These are phyloP conservation scores for Coniosporium tulheliwenetii DNA, from an alignment of 2,329 filamentous ascomycete genomes.

Conservation along the genomic window DNA sequence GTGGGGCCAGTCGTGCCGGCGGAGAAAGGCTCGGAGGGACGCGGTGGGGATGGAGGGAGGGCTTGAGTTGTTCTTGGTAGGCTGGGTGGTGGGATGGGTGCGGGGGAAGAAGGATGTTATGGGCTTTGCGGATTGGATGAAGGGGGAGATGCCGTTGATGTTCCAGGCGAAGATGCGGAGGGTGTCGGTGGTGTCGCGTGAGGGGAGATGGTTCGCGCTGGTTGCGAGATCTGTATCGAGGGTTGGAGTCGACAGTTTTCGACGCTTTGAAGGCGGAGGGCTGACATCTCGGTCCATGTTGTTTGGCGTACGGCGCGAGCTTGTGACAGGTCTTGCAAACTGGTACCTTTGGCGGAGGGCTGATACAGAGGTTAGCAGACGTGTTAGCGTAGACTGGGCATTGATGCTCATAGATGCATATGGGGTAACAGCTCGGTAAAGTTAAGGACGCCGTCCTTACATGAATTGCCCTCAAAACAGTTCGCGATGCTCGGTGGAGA, in stretches of 20 bases:
- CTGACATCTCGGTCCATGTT: slow-evolving; percentile 11
- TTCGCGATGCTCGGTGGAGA: too few species aligned
- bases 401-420: too few species aligned
- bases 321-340: too few species aligned
- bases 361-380: too few species aligned
- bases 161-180: slow-evolving; percentile 32
- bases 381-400: too few species aligned
- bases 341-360: too few species aligned
- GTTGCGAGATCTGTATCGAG: background rate
- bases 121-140: slow-evolving; percentile 20
- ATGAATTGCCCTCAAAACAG: too few species aligned
- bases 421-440: too few species aligned
- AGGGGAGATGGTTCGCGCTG: background rate
- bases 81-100: background rate
- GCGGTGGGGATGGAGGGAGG: slow-evolving; percentile 3
- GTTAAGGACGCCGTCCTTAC: too few species aligned
- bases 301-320: too few species aligned
- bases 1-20: slow-evolving; percentile 27
- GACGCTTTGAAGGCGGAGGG: slow-evolving; percentile 11
- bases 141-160: slow-evolving; percentile 30
- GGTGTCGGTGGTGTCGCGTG: background rate
- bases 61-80: background rate
- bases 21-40: slow-evolving; percentile 26
- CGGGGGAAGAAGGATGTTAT: slow-evolving; percentile 24
- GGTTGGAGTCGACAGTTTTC: slow-evolving; percentile 5